Conservation (phyloP, 768 basidiomycete species). For the Daedalea quercina region DNA sequence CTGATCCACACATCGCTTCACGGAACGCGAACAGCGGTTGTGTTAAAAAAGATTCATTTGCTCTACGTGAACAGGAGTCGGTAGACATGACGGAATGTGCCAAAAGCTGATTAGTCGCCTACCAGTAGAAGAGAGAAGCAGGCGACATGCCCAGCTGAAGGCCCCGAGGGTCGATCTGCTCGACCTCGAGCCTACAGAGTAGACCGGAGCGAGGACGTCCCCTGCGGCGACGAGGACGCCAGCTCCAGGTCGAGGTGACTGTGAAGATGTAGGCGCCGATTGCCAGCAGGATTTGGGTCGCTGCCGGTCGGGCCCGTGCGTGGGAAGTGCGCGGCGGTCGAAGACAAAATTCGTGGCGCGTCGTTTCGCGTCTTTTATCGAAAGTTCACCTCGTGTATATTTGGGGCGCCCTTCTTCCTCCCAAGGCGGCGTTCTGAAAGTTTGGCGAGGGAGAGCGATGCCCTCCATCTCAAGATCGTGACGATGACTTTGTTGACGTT, state of each 20-base stretch:
- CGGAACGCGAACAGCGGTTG: not conserved
- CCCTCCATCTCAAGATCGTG: constrained; percentile 68
- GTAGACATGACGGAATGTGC: constrained; percentile 30
- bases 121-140: constrained; percentile 33
- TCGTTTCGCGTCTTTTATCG: no score
- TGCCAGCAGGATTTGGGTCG: not conserved
- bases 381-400: constrained; percentile 81
- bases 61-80: not conserved
- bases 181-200: constrained; percentile 26
- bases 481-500: constrained; percentile 28
- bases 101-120: constrained; percentile 70
- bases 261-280: constrained; percentile 19
- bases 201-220: constrained; percentile 15
- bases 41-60: not conserved
- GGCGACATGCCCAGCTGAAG: constrained; percentile 72
- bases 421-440: constrained; percentile 50
- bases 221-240: constrained; percentile 5
- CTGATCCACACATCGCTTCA: not conserved
- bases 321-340: constrained; percentile 17
- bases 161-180: constrained; percentile 37
- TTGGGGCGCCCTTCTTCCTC: constrained; percentile 41
- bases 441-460: constrained; percentile 47
- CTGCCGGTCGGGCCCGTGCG: constrained; percentile 48
- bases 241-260: constrained; percentile 36
- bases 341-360: no score